Base-by-base conservation (phyloP, 495 filamentous ascomycete genomes). In the Sphaerosporella brunnea region DNA sequence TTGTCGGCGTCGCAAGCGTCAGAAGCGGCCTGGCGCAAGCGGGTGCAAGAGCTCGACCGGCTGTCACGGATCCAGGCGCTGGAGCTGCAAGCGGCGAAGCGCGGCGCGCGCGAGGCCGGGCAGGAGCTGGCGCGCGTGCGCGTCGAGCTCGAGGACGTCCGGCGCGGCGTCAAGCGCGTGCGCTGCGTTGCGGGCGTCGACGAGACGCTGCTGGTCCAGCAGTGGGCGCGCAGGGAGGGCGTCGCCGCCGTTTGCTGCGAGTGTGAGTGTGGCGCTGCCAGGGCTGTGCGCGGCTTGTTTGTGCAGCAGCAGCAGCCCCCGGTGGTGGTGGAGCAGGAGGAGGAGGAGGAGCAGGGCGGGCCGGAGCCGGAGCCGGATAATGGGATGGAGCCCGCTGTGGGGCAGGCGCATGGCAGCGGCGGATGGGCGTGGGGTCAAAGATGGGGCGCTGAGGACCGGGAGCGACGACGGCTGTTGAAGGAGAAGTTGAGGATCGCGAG, bases 401-500 rank as follows among this genome's bases (percentile, higher is more conserved):
- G n/a, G n/a, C n/a, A n/a, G n/a, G n/a, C n/a, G n/a, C n/a, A n/a
- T n/a, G n/a, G n/a, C n/a, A n/a, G n/a, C n/a, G n/a, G n/a, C n/a
- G n/a, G n/a, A n/a, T n/a, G n/a, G n/a, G n/a, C n/a, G n/a, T n/a
- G n/a, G n/a, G n/a, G n/a, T n/a, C n/a, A n/a, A n/a, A n/a, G n/a
- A n/a, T n/a, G n/a, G n/a, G n/a, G n/a, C 39, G 20, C 9, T 37
- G 39, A 9, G 16, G 39, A 42, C 4, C 20, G 39, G 39, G 39
- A 42, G 39, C 20, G 39, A 16, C 20, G 39, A 25, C 18, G 39
- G 10, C 4, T 21, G 39, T 42, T 42, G 39, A 20, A 20, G 39
- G 39, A 42, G 23, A 23, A 25, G 39, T 25, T 42, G 39, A 42
- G 39, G 39, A 20, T 5, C 24, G 24, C 39, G 7, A 42, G 18